Evolutionary conservation across 1,284 basidiomycete species (phyloP).

Genomic region (Coniferiporia weirii): DNA sequence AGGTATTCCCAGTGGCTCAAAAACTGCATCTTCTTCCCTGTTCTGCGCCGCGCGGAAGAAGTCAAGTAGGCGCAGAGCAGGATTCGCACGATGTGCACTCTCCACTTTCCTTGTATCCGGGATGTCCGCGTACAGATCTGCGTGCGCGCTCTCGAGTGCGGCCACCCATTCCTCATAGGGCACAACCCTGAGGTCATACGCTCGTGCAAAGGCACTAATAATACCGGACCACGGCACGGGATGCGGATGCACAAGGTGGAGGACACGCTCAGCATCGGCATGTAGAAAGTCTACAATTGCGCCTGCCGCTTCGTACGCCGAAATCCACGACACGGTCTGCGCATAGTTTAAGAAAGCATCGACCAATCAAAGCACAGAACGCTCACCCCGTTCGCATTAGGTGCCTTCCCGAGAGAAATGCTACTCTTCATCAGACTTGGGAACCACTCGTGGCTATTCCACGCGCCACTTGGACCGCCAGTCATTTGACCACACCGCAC

Average conservation of each 20-base stretch:
- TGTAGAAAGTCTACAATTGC: slow-evolving; percentile 19
- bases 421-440: slow-evolving; percentile 27
- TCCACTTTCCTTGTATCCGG: no score
- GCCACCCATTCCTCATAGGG: slow-evolving; percentile 25
- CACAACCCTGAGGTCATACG: slow-evolving; percentile 22
- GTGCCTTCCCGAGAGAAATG: slow-evolving; percentile 17
- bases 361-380: not conserved
- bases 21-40: no score
- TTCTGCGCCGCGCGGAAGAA: no score
- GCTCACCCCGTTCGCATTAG: slow-evolving; percentile 16
- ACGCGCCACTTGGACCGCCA: slow-evolving; percentile 26
- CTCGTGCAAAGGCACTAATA: slow-evolving; percentile 18
- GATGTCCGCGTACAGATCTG: not conserved
- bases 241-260: slow-evolving; percentile 27
- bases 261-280: slow-evolving; percentile 11
- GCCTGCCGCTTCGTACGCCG: slow-evolving; percentile 21
- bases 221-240: slow-evolving; percentile 23
- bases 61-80: no score
- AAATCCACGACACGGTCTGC: slow-evolving; percentile 21
- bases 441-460: slow-evolving; percentile 29
- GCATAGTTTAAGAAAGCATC: not conserved
- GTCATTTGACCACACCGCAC: slow-evolving; percentile 23
- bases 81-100: no score
- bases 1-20: no score
- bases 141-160: not conserved